These are phyloP conservation scores for Adiantum capillusveneris DNA, from an alignment of 75 land plant genomes.

Conservation along the genomic window DNA sequence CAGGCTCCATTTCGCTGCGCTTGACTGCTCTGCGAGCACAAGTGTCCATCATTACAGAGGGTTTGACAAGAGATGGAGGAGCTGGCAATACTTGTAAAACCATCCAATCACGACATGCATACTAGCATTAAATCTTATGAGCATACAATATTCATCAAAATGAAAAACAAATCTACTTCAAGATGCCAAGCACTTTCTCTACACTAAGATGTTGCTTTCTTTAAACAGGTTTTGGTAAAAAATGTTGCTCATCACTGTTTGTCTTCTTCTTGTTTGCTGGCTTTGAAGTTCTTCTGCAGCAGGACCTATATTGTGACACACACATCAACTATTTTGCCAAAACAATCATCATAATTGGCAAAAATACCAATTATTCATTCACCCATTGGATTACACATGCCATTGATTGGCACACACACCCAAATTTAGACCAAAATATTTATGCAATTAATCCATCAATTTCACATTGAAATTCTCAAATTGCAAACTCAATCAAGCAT, in stretches of 20 bases:
- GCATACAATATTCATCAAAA: slow-evolving; percentile 75
- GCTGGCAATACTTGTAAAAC: slow-evolving; percentile 94
- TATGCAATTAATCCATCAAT: no score
- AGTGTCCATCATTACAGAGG: slow-evolving; percentile 98
- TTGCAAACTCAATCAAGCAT: no score
- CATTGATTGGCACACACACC: no score
- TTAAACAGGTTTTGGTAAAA: slow-evolving; percentile 92
- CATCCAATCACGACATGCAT: slow-evolving; percentile 99
- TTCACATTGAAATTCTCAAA: no score
- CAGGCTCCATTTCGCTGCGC: no score
- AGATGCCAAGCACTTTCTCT: slow-evolving; percentile 80
- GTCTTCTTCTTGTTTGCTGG: slow-evolving; percentile 58
- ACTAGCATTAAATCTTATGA: slow-evolving; percentile 84
- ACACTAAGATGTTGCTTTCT: slow-evolving; percentile 87
- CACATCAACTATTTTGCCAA: no score
- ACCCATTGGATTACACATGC: no score
- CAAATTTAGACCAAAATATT: no score
- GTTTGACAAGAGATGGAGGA: slow-evolving; percentile 97
- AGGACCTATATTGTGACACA: no score
- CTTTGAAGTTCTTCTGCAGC: no score
- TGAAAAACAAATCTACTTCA: slow-evolving; percentile 88
- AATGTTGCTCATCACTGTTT: slow-evolving; percentile 72
- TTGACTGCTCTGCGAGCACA: slow-evolving; percentile 89
- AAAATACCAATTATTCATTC: no score
- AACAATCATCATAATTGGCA: no score